Conservation (phyloP, 2,329 filamentous ascomycete genomes). For the Ophiobolus disseminans region DNA sequence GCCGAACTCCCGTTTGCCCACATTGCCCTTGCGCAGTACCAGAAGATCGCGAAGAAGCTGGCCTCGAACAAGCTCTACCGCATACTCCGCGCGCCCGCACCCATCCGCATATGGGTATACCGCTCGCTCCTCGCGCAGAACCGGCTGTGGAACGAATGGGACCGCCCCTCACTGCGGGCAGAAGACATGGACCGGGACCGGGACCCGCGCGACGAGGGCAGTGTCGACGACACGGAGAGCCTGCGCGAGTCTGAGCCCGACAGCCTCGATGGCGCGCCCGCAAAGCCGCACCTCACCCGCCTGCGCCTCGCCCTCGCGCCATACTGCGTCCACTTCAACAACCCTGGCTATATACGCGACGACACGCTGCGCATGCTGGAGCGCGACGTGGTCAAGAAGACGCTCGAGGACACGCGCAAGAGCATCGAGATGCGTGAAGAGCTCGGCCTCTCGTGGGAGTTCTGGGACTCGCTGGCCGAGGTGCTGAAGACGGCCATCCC, state of each 20-base stretch:
- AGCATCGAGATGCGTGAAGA: slow-evolving; percentile 64
- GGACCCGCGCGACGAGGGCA: slow-evolving; percentile 10
- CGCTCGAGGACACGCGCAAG: slow-evolving; percentile 64
- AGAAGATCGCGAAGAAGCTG: slow-evolving; percentile 27
- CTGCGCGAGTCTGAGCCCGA: slow-evolving; percentile 21
- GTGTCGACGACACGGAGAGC: slow-evolving; percentile 20
- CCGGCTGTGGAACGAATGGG: slow-evolving; percentile 29
- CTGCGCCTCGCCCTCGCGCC: slow-evolving; percentile 55
- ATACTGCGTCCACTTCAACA: slow-evolving; percentile 66
- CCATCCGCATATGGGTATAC: slow-evolving; percentile 37
- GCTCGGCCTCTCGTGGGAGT: slow-evolving; percentile 62
- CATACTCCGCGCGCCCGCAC: slow-evolving; percentile 34
- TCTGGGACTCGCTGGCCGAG: slow-evolving; percentile 66
- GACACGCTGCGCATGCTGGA: slow-evolving; percentile 65
- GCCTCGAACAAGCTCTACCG: slow-evolving; percentile 33
- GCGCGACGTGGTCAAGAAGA: slow-evolving; percentile 62
- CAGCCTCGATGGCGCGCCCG: slow-evolving; percentile 13
- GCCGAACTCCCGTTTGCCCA: slow-evolving; percentile 27
- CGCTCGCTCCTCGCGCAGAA: slow-evolving; percentile 30
- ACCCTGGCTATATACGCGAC: slow-evolving; percentile 65
- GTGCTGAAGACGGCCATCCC: slow-evolving; percentile 67
- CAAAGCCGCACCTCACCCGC: slow-evolving; percentile 51
- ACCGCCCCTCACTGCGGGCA: slow-evolving; percentile 9
- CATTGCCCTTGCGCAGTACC: slow-evolving; percentile 34
- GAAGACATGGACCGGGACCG: slow-evolving; percentile 3